phyloP scores from a whole-genome alignment of 2,329 filamentous ascomycete genomes.

The Byssochlamys sp. region DNA sequence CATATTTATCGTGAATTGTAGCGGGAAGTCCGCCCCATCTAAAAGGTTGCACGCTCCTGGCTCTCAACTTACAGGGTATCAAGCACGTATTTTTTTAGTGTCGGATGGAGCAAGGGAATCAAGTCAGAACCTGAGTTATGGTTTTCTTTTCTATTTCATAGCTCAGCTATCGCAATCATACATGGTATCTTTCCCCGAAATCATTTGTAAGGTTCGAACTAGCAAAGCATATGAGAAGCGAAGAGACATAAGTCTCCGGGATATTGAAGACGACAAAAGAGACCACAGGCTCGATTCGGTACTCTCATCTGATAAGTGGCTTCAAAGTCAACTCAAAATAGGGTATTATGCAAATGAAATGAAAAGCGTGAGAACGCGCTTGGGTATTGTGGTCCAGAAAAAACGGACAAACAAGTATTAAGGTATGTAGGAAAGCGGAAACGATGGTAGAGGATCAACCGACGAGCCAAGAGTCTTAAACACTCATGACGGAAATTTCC shows the following conservation, averaged over 20 bases:
- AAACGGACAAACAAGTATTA: neutral
- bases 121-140: too few relatives aligned
- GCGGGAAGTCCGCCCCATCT: too few relatives aligned
- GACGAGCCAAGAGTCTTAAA: neutral
- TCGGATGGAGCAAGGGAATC: too few relatives aligned
- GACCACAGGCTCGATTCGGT: neutral
- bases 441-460: neutral
- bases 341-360: neutral
- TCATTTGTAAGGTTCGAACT: neutral
- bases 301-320: neutral
- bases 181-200: neutral
- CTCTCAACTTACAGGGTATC: too few relatives aligned
- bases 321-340: neutral
- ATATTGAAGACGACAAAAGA: neutral
- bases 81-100: too few relatives aligned
- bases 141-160: neutral
- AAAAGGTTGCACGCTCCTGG: too few relatives aligned
- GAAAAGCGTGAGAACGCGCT: neutral
- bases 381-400: neutral
- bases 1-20: too few relatives aligned
- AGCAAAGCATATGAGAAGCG: neutral
- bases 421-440: neutral
- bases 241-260: neutral
- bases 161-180: neutral
- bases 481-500: neutral